These are phyloP conservation scores for Pestalotiopsis sp. DNA, from an alignment of 2,329 filamentous ascomycete species.

Conservation along the genomic window DNA sequence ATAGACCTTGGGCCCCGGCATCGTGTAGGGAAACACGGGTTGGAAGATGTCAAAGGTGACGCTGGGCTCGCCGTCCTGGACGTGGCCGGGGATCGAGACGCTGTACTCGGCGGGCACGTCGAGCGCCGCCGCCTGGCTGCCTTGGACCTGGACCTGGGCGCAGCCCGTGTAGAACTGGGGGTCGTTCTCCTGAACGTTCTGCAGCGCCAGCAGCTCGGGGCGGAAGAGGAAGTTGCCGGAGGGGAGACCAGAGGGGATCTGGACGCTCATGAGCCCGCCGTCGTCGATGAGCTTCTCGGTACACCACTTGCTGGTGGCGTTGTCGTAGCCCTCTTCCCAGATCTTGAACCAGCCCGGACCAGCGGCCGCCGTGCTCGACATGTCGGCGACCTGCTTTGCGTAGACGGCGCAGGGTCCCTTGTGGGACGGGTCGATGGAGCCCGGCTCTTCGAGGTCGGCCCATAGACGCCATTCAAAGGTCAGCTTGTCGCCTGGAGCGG, in stretches of 20 bases:
- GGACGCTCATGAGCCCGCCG: constrained; percentile 64
- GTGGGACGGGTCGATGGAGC: constrained; percentile 57
- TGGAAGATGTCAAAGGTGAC: constrained; percentile 69
- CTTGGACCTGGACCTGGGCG: constrained; percentile 68
- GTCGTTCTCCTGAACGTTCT: constrained; percentile 59
- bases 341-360: constrained; percentile 81
- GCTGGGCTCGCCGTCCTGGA: constrained; percentile 54
- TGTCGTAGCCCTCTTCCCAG: constrained; percentile 69
- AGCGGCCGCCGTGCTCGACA: constrained; percentile 52
- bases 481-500: constrained; percentile 55
- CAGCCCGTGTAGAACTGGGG: constrained; percentile 78
- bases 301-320: constrained; percentile 63
- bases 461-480: constrained; percentile 69
- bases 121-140: constrained; percentile 46
- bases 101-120: constrained; percentile 50
- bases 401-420: constrained; percentile 73
- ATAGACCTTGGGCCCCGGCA: constrained; percentile 61
- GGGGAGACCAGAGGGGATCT: constrained; percentile 63
- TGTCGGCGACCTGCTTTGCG: constrained; percentile 68
- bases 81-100: constrained; percentile 69
- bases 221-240: constrained; percentile 73
- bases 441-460: constrained; percentile 56
- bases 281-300: constrained; percentile 68
- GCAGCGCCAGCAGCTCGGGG: constrained; percentile 70
- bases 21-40: constrained; percentile 56